Evolutionary conservation across 805 yeast species (phyloP).

Genomic region (Candida alai): DNA sequence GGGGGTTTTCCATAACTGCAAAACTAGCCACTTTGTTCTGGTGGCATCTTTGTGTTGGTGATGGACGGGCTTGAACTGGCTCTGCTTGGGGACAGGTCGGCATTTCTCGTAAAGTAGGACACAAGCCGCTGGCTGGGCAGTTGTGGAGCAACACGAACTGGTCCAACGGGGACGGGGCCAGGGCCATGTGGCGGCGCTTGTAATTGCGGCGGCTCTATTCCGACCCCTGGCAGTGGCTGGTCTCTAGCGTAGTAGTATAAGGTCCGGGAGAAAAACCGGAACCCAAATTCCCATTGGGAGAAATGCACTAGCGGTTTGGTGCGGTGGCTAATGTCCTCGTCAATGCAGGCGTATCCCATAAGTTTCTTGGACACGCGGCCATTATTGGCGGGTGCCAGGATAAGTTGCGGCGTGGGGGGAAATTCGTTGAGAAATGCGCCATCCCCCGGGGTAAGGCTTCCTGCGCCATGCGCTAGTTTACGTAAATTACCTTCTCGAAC

Average conservation of each 20-base stretch:
- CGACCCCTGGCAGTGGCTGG: no score
- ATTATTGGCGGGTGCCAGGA: constrained; percentile 11
- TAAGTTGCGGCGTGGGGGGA: constrained; percentile 15
- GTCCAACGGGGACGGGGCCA: no score
- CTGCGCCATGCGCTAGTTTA: not conserved
- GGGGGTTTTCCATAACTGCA: no score
- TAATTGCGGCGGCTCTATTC: no score
- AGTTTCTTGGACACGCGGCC: constrained; percentile 5
- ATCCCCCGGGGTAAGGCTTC: constrained; percentile 3
- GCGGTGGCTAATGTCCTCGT: not conserved
- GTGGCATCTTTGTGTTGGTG: no score
- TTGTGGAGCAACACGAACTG: no score
- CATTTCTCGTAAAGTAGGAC: no score
- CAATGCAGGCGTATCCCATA: constrained; percentile 11
- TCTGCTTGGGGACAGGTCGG: no score
- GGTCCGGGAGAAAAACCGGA: constrained; percentile 16
- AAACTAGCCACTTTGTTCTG: no score
- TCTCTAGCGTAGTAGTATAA: constrained; percentile 13
- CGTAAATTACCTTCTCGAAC: constrained; percentile 8
- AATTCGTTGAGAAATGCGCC: constrained; percentile 7
- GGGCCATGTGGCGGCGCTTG: no score
- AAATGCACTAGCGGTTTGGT: constrained; percentile 11
- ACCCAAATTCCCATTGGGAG: constrained; percentile 15
- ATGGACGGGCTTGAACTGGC: no score
- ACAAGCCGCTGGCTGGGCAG: no score